Evolutionary conservation across 1,284 basidiomycete species (phyloP).

Genomic region (Athelia psychrophila): DNA sequence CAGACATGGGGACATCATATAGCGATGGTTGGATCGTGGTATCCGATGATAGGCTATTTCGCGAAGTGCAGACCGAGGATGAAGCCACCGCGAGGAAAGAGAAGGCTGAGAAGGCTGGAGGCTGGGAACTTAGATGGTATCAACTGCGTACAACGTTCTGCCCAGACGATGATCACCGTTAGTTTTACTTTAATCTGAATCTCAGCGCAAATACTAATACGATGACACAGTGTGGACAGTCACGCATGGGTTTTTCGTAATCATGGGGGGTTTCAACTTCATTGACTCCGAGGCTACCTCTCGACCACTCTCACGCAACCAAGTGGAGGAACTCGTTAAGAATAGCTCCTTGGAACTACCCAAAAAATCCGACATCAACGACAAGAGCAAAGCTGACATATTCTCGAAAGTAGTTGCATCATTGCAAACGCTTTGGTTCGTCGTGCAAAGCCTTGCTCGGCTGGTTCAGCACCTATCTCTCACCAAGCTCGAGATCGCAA

Average conservation of each 20-base stretch:
- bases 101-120: not conserved
- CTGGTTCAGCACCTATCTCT: not conserved
- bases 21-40: not conserved
- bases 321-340: conserved; percentile 5
- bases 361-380: not conserved
- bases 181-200: too few relatives aligned
- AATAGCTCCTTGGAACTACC: conserved; percentile 1
- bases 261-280: conserved; percentile 7
- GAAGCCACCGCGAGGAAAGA: not conserved
- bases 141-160: not conserved
- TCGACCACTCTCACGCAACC: not conserved
- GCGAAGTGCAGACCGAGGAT: not conserved
- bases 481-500: conserved; percentile 9
- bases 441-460: conserved; percentile 9
- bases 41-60: not conserved
- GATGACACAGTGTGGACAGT: not conserved
- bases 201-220: not conserved
- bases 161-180: not conserved
- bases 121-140: too few relatives aligned
- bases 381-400: not conserved
- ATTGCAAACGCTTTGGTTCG: conserved; percentile 8
- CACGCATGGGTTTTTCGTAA: conserved; percentile 5
- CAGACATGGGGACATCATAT: too few relatives aligned
- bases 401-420: not conserved
- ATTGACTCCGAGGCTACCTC: not conserved